Percentiles rank a stretch among this genome's conserved stretches.
Evolutionary conservation across 73 alveolate genomes (phyloP).

Genomic region (Symbiodinium natans): DNA sequence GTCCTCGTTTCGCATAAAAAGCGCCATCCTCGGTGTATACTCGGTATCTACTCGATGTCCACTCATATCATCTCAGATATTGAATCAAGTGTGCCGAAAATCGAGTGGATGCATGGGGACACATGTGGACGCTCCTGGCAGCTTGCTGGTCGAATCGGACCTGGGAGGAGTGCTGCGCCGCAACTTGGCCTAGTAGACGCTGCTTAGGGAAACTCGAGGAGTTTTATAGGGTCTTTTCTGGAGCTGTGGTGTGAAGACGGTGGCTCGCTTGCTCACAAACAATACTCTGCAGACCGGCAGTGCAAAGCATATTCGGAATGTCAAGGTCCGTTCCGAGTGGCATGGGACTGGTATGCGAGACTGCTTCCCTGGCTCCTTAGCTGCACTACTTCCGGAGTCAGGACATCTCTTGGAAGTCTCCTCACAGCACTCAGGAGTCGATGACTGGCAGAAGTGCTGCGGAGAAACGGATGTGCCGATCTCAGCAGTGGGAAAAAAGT

Average conservation of each 20-base stretch:
- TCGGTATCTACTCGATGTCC: too few species aligned
- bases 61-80: too few species aligned
- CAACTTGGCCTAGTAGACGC: not conserved
- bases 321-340: not conserved
- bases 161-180: constrained; percentile 87
- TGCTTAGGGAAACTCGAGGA: not conserved
- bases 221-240: too few species aligned
- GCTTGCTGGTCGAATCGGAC: constrained; percentile 74
- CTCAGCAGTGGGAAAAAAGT: not conserved
- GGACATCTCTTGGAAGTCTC: not conserved
- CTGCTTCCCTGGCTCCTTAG: constrained; percentile 47
- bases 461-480: not conserved
- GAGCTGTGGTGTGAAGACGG: not conserved
- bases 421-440: not conserved
- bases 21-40: too few species aligned
- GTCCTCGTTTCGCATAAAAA: too few species aligned
- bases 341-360: constrained; percentile 17
- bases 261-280: not conserved
- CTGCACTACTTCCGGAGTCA: not conserved
- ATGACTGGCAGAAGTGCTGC: not conserved
- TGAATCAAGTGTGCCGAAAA: too few species aligned
- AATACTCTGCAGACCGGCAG: too few species aligned
- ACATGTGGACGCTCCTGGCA: too few species aligned
- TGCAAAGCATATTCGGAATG: too few species aligned
- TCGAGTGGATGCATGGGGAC: too few species aligned